Conservation (phyloP, 345 rosid species). For the Sisymbrium altissimum region DNA sequence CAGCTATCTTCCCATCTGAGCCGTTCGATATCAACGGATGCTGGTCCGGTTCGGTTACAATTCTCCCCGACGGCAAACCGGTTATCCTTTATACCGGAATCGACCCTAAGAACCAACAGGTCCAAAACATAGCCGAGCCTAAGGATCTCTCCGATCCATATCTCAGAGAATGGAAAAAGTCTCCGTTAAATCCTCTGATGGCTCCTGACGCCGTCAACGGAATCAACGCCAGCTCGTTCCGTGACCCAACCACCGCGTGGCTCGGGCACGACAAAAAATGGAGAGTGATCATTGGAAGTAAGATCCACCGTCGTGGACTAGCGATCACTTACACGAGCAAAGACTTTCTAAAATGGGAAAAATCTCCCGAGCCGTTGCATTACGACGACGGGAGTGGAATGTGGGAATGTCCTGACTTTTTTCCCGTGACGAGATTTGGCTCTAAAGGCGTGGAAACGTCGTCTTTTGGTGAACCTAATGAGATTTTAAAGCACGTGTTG, state of each 20-base stretch:
- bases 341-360: conserved; percentile 56
- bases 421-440: conserved; percentile 40
- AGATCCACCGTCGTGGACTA: conserved; percentile 38
- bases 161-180: conserved; percentile 65
- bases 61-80: conserved; percentile 49
- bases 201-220: conserved; percentile 36
- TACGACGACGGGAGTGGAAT: conserved; percentile 54
- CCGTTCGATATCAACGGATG: conserved; percentile 55
- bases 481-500: conserved; percentile 55
- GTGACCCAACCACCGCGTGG: conserved; percentile 93
- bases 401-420: conserved; percentile 95
- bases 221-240: conserved; percentile 57
- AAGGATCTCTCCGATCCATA: conserved; percentile 55
- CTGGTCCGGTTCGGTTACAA: conserved; percentile 77
- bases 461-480: conserved; percentile 27
- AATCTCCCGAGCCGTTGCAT: conserved; percentile 49
- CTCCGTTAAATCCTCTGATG: conserved; percentile 53
- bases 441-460: conserved; percentile 35
- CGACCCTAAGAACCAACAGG: conserved; percentile 37
- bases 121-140: conserved; percentile 68
- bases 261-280: conserved; percentile 50
- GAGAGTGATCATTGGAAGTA: conserved; percentile 60
- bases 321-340: conserved; percentile 52
- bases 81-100: conserved; percentile 67
- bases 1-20: conserved; percentile 55